Conservation (phyloP, 1,139 yeast genomes). For the Suhomyces bolitotheri region DNA sequence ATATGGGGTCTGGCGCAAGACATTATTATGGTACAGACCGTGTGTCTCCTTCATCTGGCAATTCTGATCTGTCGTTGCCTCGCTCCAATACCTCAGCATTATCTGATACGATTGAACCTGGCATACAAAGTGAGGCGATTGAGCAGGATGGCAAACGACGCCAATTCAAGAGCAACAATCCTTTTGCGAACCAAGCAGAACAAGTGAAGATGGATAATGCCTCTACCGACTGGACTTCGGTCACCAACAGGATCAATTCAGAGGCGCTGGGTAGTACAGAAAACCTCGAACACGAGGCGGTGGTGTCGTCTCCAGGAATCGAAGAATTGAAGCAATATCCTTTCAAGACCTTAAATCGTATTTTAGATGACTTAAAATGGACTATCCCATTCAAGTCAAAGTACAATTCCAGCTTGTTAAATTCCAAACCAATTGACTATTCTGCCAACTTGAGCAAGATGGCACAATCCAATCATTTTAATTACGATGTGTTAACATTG, state of each 20-base stretch:
- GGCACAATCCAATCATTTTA: conserved; percentile 14
- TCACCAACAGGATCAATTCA: not conserved
- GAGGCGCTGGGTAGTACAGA: not conserved
- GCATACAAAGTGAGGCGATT: not conserved
- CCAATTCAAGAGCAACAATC: conserved; percentile 20
- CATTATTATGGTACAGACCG: not conserved
- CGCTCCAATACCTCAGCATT: conserved; percentile 1
- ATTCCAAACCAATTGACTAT: conserved; percentile 37
- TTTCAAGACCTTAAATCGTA: conserved; percentile 65
- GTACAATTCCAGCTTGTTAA: conserved; percentile 28
- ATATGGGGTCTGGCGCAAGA: conserved; percentile 2
- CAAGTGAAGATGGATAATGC: not conserved
- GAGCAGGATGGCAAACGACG: conserved; percentile 1
- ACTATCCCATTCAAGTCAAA: conserved; percentile 29
- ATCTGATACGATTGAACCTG: not conserved
- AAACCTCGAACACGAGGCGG: not conserved
- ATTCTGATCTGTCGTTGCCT: conserved; percentile 1
- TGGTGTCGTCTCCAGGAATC: not conserved
- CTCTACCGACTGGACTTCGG: not conserved
- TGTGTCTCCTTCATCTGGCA: not conserved
- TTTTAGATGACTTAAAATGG: conserved; percentile 63
- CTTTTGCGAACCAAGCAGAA: conserved; percentile 15
- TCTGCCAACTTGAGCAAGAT: conserved; percentile 29
- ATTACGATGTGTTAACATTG: conserved; percentile 29
- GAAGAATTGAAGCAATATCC: conserved; percentile 22